A percentile compares a stretch with the other conserved stretches of the same genome.
Evolutionary conservation across 192 early-diverging fungal genomes (phyloP).

Genomic region (Irineochytrium annulatum): DNA sequence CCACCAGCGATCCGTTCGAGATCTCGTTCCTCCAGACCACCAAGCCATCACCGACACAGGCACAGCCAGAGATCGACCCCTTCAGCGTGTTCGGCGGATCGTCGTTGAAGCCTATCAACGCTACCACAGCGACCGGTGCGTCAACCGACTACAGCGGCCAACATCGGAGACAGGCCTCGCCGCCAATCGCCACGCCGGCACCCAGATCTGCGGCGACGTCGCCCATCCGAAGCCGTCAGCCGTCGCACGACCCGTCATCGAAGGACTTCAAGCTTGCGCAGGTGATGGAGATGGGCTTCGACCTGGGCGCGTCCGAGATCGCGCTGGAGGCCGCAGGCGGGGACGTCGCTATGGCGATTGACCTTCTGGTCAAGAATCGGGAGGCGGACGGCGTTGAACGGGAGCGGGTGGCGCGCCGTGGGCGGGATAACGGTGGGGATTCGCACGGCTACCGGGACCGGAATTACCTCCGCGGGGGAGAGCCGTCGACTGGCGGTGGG

Average conservation of each 20-base stretch:
- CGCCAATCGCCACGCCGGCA: neutral
- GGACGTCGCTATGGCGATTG: conserved; percentile 55
- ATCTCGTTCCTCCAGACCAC: too few relatives aligned
- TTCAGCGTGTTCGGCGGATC: neutral
- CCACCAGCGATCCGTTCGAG: neutral
- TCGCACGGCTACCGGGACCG: neutral
- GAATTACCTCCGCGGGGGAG: neutral
- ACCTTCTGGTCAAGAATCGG: conserved; percentile 30
- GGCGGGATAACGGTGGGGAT: too few relatives aligned
- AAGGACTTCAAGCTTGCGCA: conserved; percentile 63
- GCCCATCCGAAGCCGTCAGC: too few relatives aligned
- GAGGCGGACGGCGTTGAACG: conserved; percentile 11
- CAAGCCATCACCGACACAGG: too few relatives aligned
- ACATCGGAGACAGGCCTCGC: neutral
- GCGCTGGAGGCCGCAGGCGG: conserved; percentile 68
- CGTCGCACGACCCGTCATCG: conserved; percentile 13
- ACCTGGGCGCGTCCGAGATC: conserved; percentile 52
- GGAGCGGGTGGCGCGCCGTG: neutral
- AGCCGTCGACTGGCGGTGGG: neutral
- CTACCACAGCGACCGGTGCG: neutral
- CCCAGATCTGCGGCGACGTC: neutral
- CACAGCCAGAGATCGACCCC: neutral
- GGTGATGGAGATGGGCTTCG: conserved; percentile 79
- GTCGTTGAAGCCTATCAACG: neutral
- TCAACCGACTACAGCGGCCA: neutral